Evolutionary conservation across 1,139 yeast species (phyloP), one percentile per base, ranked within the genome.

Genomic region (Sugiyamaella xylanicola): DNA sequence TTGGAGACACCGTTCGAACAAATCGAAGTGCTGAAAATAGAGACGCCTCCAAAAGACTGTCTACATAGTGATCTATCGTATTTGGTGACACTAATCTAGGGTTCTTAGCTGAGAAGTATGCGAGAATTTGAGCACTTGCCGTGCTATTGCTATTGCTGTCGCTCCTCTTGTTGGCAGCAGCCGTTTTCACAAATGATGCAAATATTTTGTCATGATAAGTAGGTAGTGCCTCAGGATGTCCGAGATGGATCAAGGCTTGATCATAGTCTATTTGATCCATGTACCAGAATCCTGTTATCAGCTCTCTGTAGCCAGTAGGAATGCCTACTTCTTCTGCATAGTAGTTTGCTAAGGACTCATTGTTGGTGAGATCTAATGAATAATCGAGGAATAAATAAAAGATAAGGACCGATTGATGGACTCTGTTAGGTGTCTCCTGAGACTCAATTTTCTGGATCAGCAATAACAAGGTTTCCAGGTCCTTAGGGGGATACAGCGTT

Each of bases 381-480:
- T 60, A 66, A 54, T 69, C 72, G 9, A 69, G 58, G 29, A 70
- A 66, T 37, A 70, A 43, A 56, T 68, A 70, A 49, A 58, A 63
- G 11, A 66, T 51, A 5, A 68, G 59, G 27, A 69, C 62, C 11
- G 64, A 57, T 50, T 61, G 64, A 45, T 60, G 56, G 27, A 60
- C 59, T 4, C 55, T 22, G 32, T 57, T 57, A 1, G 59, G 25
- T 4, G 57, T 48, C 5, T 43, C 52, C n/a, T 55, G 16, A 15
- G 53, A 46, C 44, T 65, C 69, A 16, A 69, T 60, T n/a, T 48
- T 51, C 17, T 58, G 61, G 3, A 68, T 53, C 4, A 68, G 57
- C 37, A 48, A 32, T n/a, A 58, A 47, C 32, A 65, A 51, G 2
- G 56, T 58, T 9, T 59, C 61, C 7, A 56, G 51, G 52, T 58